Evolutionary conservation across 2,329 filamentous ascomycete species (phyloP).

Genomic region (Paracoccidioides lutzii): DNA sequence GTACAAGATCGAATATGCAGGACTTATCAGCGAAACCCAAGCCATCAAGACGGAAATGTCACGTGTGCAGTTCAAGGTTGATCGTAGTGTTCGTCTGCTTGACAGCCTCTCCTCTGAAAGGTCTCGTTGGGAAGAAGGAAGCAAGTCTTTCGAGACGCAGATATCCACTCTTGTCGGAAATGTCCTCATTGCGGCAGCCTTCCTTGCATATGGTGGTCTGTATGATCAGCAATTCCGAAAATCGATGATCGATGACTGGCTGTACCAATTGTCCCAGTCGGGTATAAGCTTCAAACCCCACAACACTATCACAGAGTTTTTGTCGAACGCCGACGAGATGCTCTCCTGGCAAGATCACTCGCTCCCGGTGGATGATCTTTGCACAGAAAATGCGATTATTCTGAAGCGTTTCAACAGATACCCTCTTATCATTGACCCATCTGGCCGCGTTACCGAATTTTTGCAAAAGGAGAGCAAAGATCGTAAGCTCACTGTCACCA

Average conservation of each 20-base stretch:
- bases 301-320: constrained; percentile 89
- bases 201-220: constrained; percentile 89
- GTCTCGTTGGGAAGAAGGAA: constrained; percentile 88
- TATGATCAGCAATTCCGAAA: constrained; percentile 98
- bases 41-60: constrained; percentile 96
- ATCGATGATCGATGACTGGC: constrained; percentile 95
- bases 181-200: constrained; percentile 89
- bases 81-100: constrained; percentile 83
- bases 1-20: constrained; percentile 93
- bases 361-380: constrained; percentile 88
- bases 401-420: constrained; percentile 97
- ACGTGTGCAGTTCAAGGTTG: constrained; percentile 93
- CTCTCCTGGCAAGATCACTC: constrained; percentile 90
- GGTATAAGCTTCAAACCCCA: constrained; percentile 85
- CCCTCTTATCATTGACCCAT: constrained; percentile 95
- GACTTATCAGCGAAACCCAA: constrained; percentile 91
- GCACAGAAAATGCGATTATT: constrained; percentile 96
- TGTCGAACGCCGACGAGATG: constrained; percentile 91
- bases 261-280: constrained; percentile 83
- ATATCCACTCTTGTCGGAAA: constrained; percentile 94
- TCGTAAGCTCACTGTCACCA: constrained; percentile 85
- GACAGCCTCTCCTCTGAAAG: constrained; percentile 92
- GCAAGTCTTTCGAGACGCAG: constrained; percentile 95
- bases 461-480: constrained; percentile 90
- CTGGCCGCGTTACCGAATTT: constrained; percentile 87